Base-by-base conservation (phyloP, 2,329 filamentous ascomycete species). In the Diatrype stigma region DNA sequence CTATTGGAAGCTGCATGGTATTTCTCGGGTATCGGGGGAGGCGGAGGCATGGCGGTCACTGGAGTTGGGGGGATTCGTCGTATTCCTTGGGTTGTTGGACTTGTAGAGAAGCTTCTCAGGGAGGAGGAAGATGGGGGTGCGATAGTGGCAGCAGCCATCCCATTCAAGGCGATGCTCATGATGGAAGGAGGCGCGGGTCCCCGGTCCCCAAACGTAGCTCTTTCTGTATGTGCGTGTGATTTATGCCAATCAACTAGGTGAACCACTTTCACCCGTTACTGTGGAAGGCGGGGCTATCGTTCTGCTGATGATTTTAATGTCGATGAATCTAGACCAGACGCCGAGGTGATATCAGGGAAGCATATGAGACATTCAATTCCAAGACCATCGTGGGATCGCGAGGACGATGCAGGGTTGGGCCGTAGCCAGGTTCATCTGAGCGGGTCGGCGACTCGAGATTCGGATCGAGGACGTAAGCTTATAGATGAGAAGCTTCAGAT, bases 1-100 rank as follows among this genome's bases (percentile, higher is more conserved):
- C 28, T 55, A 35, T 53, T 51, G 22, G 50, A 46, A 7, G 56
- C 52, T 14, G 42, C 48, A 42, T 37, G 75, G 65, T 50, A 74
- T 69, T 68, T 75, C 71, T 64, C 78, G 74, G 76, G 73, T 47
- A 78, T 75, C 23, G 78, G 76, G 17, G 73, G 73, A 35, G 73
- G 70, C 37, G 71, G 70, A 51, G 66, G 66, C 55, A 74, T 75
- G 48, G 70, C 66, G 45, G 55, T 69, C 62, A 48, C 42, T 48
- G 54, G 52, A 49, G 23, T 51, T 17, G 56, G 58, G 60, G 58
- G 63, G 47, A 62, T 49, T 52, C 65, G 60, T 54, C 64, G 51
- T 47, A 63, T 56, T 23, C 60, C 60, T 51, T 62, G 63, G 46
- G 61, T 56, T 45, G 63, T 56, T 45, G 63, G 53, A 51, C 60